These are phyloP conservation scores for Begonia fuchsioides DNA, from an alignment of 306 rosid genomes.

Conservation along the genomic window DNA sequence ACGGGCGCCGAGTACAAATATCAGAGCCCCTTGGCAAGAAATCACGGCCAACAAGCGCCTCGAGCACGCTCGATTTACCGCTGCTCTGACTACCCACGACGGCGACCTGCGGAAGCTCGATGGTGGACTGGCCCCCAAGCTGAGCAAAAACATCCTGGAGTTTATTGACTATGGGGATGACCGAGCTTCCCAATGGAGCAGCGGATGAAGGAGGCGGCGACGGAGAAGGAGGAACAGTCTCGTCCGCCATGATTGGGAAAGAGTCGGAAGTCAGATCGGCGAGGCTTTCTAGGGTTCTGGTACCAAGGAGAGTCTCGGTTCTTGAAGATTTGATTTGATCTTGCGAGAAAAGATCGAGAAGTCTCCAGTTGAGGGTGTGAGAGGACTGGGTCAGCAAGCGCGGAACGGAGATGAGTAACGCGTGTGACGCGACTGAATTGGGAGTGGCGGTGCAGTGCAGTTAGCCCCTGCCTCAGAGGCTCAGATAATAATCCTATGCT, in stretches of 20 bases:
- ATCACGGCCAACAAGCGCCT: conserved; percentile 92
- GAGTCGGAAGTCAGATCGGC: conserved; percentile 8
- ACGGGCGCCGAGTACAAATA: conserved; percentile 86
- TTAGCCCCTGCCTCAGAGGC: too few species aligned
- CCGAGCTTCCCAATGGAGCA: conserved; percentile 64
- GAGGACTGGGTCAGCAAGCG: too few species aligned
- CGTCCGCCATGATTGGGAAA: conserved; percentile 62
- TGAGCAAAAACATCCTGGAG: conserved; percentile 91
- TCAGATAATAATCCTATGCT: too few species aligned
- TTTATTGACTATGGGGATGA: conserved; percentile 79
- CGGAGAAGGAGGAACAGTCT: conserved; percentile 19
- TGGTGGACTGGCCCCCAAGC: conserved; percentile 80
- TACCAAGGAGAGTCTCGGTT: neutral
- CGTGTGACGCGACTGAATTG: too few species aligned
- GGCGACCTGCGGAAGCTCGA: conserved; percentile 95
- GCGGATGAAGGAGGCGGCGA: conserved; percentile 22
- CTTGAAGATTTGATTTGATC: neutral
- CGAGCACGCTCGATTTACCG: conserved; percentile 98
- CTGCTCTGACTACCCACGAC: conserved; percentile 99
- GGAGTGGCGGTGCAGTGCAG: too few species aligned
- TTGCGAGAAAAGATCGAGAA: too few species aligned
- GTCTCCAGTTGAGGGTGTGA: too few species aligned
- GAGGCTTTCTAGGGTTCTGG: conserved; percentile 25
- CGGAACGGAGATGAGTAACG: too few species aligned
- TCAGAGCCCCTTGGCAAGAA: conserved; percentile 89